Conservation (phyloP, 768 basidiomycete genomes). For the Dacryopinax spathularia region DNA sequence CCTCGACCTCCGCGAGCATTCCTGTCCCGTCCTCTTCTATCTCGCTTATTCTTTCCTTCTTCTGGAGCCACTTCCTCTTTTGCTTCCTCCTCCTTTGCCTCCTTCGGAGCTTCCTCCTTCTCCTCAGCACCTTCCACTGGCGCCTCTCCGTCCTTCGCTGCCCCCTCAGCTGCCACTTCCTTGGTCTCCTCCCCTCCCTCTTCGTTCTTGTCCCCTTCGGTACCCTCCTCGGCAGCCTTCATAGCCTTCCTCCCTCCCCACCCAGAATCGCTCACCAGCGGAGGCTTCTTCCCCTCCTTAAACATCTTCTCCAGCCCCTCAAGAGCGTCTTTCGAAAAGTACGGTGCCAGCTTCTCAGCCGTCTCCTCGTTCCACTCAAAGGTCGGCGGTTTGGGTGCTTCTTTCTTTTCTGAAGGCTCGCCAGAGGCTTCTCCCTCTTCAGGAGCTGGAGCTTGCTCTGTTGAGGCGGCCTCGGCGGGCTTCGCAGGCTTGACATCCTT, state of each 20-base stretch:
- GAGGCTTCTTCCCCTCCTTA: slow-evolving; percentile 68
- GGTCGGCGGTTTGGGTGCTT: no score
- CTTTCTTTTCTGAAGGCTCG: no score
- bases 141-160: not conserved
- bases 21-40: slow-evolving; percentile 25
- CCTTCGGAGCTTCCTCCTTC: slow-evolving; percentile 3
- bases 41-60: slow-evolving; percentile 13
- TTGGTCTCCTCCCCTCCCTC: slow-evolving; percentile 3
- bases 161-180: slow-evolving; percentile 8
- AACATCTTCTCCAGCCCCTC: slow-evolving; percentile 54
- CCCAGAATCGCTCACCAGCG: slow-evolving; percentile 56
- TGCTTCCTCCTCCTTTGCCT: not conserved
- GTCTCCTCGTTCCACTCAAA: slow-evolving; percentile 18
- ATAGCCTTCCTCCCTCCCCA: slow-evolving; percentile 44
- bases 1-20: slow-evolving; percentile 30
- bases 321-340: slow-evolving; percentile 49
- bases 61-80: slow-evolving; percentile 11
- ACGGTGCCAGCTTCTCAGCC: slow-evolving; percentile 37
- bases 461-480: slow-evolving; percentile 20
- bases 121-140: not conserved
- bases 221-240: slow-evolving; percentile 16
- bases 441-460: no score
- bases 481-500: slow-evolving; percentile 26
- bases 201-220: not conserved
- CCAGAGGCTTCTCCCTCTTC: slow-evolving; percentile 6